phyloP scores from a whole-genome alignment of 345 rosid genomes.

The Abelmoschus esculentus region DNA sequence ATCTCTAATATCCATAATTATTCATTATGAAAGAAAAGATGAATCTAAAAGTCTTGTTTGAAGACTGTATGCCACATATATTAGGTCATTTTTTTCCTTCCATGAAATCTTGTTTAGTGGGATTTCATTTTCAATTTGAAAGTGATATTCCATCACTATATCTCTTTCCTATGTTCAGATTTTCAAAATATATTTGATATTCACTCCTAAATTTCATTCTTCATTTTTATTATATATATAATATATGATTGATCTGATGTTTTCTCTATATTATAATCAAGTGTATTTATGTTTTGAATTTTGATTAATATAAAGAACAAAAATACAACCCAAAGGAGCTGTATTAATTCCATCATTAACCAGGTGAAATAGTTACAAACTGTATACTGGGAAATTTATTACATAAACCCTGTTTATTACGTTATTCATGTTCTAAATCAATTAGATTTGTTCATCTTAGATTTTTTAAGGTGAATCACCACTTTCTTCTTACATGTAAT shows the following conservation, averaged over 20 bases:
- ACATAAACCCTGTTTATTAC: too few species aligned
- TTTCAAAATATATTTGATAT: conserved; percentile 21
- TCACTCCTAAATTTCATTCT: conserved; percentile 31
- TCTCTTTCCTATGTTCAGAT: neutral
- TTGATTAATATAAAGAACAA: neutral
- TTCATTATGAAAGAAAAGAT: too few species aligned
- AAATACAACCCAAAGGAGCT: neutral
- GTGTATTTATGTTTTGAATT: neutral
- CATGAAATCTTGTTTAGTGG: conserved; percentile 20
- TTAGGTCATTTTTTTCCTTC: conserved; percentile 16
- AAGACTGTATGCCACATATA: conserved; percentile 19
- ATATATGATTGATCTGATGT: neutral
- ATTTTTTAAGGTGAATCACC: too few species aligned
- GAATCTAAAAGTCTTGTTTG: neutral
- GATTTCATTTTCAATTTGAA: conserved; percentile 17
- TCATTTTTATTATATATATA: neutral
- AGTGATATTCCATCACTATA: conserved; percentile 13
- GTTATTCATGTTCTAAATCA: too few species aligned
- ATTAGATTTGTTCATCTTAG: too few species aligned
- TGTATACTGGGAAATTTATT: too few species aligned
- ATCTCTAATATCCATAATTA: too few species aligned
- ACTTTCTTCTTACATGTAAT: too few species aligned
- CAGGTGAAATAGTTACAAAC: neutral
- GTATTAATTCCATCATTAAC: neutral
- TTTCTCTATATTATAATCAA: neutral